phyloP scores from a whole-genome alignment of 495 filamentous ascomycete species.

The Antarctomyces pellizariae region DNA sequence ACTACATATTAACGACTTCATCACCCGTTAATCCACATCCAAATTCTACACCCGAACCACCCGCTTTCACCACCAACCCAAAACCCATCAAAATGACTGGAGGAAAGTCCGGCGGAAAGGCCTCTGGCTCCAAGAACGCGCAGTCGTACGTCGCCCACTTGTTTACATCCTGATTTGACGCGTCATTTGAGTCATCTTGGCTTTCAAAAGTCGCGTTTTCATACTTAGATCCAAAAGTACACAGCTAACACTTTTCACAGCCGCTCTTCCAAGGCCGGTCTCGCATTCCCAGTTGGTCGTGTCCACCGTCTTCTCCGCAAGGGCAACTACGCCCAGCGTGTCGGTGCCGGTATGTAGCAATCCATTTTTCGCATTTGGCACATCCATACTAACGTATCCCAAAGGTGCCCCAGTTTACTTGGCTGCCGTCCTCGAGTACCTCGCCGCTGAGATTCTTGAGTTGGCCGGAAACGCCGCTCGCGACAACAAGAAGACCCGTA shows the following conservation, averaged over 20 bases:
- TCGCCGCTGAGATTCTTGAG: conserved; percentile 96
- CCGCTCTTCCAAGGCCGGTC: conserved; percentile 96
- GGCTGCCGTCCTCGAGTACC: conserved; percentile 93
- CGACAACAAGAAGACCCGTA: conserved; percentile 99
- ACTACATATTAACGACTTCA: conserved; percentile 4
- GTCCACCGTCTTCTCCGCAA: conserved; percentile 98
- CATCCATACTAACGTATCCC: conserved; percentile 14
- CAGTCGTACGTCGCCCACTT: conserved; percentile 53
- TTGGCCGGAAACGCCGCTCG: conserved; percentile 95
- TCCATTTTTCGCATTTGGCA: conserved; percentile 2
- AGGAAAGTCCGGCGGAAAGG: conserved; percentile 97
- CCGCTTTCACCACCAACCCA: conserved; percentile 15
- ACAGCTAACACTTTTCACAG: conserved; percentile 27
- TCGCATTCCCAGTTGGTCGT: conserved; percentile 98
- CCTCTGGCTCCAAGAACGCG: conserved; percentile 85
- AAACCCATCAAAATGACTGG: conserved; percentile 75
- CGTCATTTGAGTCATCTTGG: conserved; percentile 4
- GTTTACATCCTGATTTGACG: background rate
- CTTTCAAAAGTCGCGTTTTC: conserved; percentile 6
- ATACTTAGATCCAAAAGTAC: conserved; percentile 10
- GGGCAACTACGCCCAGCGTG: conserved; percentile 99
- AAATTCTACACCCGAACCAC: conserved; percentile 11
- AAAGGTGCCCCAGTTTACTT: conserved; percentile 88
- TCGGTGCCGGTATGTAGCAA: conserved; percentile 56
- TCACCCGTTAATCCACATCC: conserved; percentile 8